phyloP scores from a whole-genome alignment of 106 monocot genomes.

The Acanthochlamys bracteata region DNA sequence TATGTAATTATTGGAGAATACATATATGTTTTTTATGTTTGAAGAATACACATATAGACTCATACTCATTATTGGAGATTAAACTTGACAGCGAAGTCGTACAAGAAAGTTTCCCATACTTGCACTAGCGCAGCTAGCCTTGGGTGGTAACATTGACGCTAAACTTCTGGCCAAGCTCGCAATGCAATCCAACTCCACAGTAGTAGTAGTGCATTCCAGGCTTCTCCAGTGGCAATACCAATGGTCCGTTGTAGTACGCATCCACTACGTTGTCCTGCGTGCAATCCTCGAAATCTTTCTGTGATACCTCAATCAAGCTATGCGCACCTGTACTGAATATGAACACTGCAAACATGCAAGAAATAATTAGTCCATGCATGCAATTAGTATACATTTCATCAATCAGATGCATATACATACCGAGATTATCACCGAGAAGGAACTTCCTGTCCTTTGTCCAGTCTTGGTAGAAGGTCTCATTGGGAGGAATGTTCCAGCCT shows the following conservation, averaged over 20 bases:
- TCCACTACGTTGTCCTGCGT: constrained; percentile 27
- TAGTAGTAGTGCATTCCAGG: constrained; percentile 63
- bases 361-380: neutral
- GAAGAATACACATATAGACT: no score
- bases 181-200: constrained; percentile 60
- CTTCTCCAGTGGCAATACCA: constrained; percentile 34
- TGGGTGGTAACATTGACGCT: constrained; percentile 57
- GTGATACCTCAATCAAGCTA: constrained; percentile 55
- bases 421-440: constrained; percentile 45
- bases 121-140: no score
- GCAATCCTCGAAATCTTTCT: constrained; percentile 46
- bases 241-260: constrained; percentile 34
- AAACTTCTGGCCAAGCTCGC: constrained; percentile 68
- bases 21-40: no score
- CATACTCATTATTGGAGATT: no score
- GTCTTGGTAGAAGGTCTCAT: constrained; percentile 40
- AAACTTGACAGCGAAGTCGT: no score
- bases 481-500: constrained; percentile 55
- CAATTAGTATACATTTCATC: neutral
- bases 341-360: constrained; percentile 35
- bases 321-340: constrained; percentile 33
- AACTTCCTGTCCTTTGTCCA: constrained; percentile 38
- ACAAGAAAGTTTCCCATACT: no score
- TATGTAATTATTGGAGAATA: no score
- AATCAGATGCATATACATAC: constrained; percentile 13